A percentile compares a stretch with the other conserved stretches of the same genome.
phyloP scores from a whole-genome alignment of 169 alveolate species.

The Cardiosporidium cionae region DNA sequence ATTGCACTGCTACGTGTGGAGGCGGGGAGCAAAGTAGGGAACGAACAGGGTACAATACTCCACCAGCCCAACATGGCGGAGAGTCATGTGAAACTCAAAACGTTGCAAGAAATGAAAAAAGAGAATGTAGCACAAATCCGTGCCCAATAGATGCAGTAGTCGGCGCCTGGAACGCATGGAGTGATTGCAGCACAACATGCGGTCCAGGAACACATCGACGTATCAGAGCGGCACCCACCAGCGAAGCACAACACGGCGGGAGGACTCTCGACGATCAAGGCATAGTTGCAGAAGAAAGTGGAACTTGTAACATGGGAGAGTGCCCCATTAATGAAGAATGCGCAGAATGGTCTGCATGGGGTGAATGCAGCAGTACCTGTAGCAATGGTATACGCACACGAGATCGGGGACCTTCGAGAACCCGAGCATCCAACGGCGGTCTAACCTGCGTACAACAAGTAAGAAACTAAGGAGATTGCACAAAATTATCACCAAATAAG shows the following conservation, averaged over 20 bases:
- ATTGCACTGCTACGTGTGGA: conserved; percentile 48
- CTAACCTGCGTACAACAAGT: conserved; percentile 16
- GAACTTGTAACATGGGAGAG: conserved; percentile 1
- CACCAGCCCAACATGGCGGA: conserved; percentile 16
- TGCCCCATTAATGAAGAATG: conserved; percentile 34
- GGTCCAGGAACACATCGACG: conserved; percentile 35
- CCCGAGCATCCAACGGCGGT: conserved; percentile 12
- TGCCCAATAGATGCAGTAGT: conserved; percentile 34
- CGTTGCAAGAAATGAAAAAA: neutral
- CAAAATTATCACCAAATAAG: no score
- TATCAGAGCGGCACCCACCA: conserved; percentile 4
- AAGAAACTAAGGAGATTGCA: no score
- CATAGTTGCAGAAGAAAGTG: conserved; percentile 1
- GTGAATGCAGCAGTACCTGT: conserved; percentile 40
- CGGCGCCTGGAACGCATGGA: conserved; percentile 48
- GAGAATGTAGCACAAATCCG: conserved; percentile 2
- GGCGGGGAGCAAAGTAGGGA: conserved; percentile 31
- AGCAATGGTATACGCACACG: conserved; percentile 38
- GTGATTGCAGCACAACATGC: conserved; percentile 40
- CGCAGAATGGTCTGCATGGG: conserved; percentile 26
- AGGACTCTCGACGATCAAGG: conserved; percentile 21
- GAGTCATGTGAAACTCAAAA: conserved; percentile 9
- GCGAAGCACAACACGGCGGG: conserved; percentile 22
- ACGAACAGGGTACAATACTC: conserved; percentile 1
- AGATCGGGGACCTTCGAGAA: conserved; percentile 26